A percentile compares a stretch with the other conserved stretches of the same genome.
phyloP scores from a whole-genome alignment of 1,284 basidiomycete genomes.

The Ceratobasidium papillatum region DNA sequence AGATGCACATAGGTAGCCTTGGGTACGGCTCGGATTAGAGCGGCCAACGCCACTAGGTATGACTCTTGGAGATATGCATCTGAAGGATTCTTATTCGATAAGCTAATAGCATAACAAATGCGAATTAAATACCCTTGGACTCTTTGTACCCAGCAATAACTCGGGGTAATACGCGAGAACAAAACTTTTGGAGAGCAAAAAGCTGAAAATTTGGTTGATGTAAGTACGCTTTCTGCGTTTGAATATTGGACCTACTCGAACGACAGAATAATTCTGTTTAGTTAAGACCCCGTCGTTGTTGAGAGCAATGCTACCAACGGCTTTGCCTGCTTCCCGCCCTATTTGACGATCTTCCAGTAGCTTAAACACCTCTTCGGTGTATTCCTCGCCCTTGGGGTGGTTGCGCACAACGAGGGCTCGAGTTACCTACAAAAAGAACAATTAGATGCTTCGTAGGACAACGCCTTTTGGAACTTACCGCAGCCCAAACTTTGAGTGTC shows the following conservation, averaged over 20 bases:
- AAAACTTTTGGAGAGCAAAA: constrained; percentile 85
- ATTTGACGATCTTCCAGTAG: constrained; percentile 70
- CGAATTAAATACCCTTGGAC: constrained; percentile 44
- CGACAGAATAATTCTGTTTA: constrained; percentile 77
- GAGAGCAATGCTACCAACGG: constrained; percentile 70
- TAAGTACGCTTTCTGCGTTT: background rate
- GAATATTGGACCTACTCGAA: constrained; percentile 64
- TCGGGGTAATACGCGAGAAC: constrained; percentile 76
- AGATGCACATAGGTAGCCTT: constrained; percentile 73
- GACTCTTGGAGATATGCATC: constrained; percentile 66
- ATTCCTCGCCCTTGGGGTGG: constrained; percentile 64
- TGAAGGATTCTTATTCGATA: constrained; percentile 45
- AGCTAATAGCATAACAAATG: background rate
- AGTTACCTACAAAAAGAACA: constrained; percentile 61
- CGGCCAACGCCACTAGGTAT: constrained; percentile 85
- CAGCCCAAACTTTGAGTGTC: constrained; percentile 72
- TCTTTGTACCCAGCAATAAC: constrained; percentile 67
- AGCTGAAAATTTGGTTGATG: constrained; percentile 60
- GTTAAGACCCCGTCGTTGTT: constrained; percentile 68
- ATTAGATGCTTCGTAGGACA: constrained; percentile 45
- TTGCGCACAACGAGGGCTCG: constrained; percentile 82
- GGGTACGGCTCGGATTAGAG: constrained; percentile 82
- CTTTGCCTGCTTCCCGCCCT: constrained; percentile 74
- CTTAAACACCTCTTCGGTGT: constrained; percentile 72
- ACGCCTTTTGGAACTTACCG: constrained; percentile 59